phyloP scores from a whole-genome alignment of 2,329 filamentous ascomycete genomes.

The Xylariaceae sp. region DNA sequence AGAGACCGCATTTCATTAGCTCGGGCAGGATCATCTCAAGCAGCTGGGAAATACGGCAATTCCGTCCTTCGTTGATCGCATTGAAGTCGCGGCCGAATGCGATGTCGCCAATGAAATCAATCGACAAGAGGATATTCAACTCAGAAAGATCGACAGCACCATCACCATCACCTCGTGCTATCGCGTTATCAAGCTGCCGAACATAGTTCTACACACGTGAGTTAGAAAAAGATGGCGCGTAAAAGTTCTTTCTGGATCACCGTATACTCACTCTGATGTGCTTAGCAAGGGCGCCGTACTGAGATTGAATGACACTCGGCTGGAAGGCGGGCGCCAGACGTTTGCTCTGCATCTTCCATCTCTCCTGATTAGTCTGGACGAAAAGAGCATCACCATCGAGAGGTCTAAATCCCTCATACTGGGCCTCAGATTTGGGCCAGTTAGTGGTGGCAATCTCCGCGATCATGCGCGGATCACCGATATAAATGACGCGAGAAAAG shows the following conservation, averaged over 20 bases:
- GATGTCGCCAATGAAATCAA: constrained; percentile 18
- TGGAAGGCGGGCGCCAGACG: constrained; percentile 15
- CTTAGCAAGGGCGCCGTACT: constrained; percentile 10
- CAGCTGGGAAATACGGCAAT: constrained; percentile 15
- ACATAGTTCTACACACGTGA: constrained; percentile 9
- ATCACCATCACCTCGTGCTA: background rate
- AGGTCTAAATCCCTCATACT: constrained; percentile 14
- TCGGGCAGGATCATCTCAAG: constrained; percentile 17
- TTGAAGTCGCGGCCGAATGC: constrained; percentile 15
- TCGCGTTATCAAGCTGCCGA: constrained; percentile 9
- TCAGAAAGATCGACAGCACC: constrained; percentile 6
- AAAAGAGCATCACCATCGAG: constrained; percentile 16
- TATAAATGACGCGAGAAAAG: constrained; percentile 15
- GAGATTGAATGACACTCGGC: constrained; percentile 10
- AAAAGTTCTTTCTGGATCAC: no score
- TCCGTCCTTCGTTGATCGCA: constrained; percentile 12
- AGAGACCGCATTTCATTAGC: constrained; percentile 15
- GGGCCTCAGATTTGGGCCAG: constrained; percentile 12
- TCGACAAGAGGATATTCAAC: constrained; percentile 14
- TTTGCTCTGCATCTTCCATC: constrained; percentile 17
- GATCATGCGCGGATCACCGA: constrained; percentile 11
- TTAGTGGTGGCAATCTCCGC: constrained; percentile 14
- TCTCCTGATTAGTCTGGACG: constrained; percentile 10
- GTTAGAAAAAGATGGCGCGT: background rate
- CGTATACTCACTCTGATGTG: constrained; percentile 9